Conservation (phyloP, 2,329 filamentous ascomycete genomes). For the Amesomyces nigricolor region DNA sequence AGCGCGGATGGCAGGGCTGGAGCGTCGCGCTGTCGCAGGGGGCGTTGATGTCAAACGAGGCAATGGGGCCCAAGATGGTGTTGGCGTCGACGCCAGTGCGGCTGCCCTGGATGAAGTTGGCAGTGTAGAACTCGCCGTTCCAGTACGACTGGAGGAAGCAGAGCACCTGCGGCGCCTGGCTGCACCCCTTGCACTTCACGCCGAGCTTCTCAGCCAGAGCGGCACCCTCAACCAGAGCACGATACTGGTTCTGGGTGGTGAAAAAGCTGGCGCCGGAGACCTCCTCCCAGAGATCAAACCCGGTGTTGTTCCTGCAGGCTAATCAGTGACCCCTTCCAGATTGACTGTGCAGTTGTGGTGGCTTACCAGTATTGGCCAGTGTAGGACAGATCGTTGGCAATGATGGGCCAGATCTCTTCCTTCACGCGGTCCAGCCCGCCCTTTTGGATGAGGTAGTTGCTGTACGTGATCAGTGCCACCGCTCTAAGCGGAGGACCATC, state of each 20-base stretch:
- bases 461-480: conserved; percentile 64
- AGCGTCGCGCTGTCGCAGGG: conserved; percentile 65
- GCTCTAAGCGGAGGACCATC: conserved; percentile 76
- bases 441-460: conserved; percentile 63
- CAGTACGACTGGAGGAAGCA: conserved; percentile 62
- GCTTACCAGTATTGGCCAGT: conserved; percentile 62
- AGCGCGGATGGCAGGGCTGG: conserved; percentile 65
- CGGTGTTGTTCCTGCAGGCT: conserved; percentile 44
- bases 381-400: conserved; percentile 69
- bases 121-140: conserved; percentile 49
- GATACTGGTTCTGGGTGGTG: conserved; percentile 65
- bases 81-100: conserved; percentile 56
- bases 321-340: background rate
- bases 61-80: conserved; percentile 57
- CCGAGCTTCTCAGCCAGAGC: conserved; percentile 46
- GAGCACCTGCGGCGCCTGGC: conserved; percentile 59
- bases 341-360: too few species aligned
- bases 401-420: conserved; percentile 62
- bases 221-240: conserved; percentile 43
- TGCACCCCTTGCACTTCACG: conserved; percentile 44
- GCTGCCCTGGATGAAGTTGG: conserved; percentile 43
- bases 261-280: conserved; percentile 72
- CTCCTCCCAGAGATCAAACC: conserved; percentile 80
- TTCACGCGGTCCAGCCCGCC: conserved; percentile 53
- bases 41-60: conserved; percentile 60